Evolutionary conservation across 352 stramenopile species (phyloP), one percentile per base, ranked within the genome.

Genomic region (Pythium monospermum): DNA sequence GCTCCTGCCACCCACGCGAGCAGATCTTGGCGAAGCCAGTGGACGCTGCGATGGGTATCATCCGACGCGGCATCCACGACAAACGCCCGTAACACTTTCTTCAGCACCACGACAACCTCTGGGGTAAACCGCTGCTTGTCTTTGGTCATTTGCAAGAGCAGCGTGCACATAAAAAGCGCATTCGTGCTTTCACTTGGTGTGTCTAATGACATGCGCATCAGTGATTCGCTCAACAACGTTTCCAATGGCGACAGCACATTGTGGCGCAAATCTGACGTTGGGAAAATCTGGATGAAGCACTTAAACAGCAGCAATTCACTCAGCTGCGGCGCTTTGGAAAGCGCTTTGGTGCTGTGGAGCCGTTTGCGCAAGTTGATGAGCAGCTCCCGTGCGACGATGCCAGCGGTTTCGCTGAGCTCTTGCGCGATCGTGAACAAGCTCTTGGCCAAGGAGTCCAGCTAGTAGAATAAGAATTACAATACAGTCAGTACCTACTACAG

Each of bases 221-320:
- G 68, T 22, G 85, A 86, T 56, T 98, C 87, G 11, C 87, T 86
- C 13, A 98, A 60, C 19, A 98, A 59, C 28, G 97, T 86, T 59
- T 97, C 77, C 37, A 94, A 74, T 0, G 93, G 93, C 36, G 89
- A 97, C 19, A 98, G 66, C 23, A 99, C 83, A 43, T 95, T 88
- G 68, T 99, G 93, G n/a, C 87, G 78, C 63, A 94, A 73, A 73
- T 99, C 95, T 6, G 94, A 97, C 2, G 87, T 85, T 18, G 92
- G 91, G 67, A 98, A 99, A 32, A 99, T 79, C 36, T 95, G 75
- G 2, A 73, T 75, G 7, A 98, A 48, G 8, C 82, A 76, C 49
- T 87, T 84, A 50, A 98, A 86, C 25, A 98, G 67, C 41, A 99
- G 67, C 33, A 98, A 59, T 38, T 95, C 87, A 19, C 87, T 76